These are phyloP conservation scores for Colletotrichum sp. DNA, from an alignment of 2,329 filamentous ascomycete genomes.

Conservation along the genomic window DNA sequence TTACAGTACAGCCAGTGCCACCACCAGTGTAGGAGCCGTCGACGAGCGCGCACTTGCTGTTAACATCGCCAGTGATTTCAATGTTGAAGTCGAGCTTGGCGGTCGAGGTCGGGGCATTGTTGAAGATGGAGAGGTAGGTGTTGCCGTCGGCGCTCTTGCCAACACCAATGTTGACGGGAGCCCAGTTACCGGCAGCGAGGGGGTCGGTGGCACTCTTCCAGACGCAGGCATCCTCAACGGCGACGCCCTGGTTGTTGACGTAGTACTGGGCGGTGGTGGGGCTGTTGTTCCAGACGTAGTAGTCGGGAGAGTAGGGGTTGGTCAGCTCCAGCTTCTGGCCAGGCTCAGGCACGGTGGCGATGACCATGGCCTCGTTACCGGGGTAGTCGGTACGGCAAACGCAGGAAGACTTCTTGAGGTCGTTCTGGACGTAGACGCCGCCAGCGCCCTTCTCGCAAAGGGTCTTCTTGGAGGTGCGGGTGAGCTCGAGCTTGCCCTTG, in stretches of 20 bases:
- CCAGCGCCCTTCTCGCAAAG: conserved; percentile 79
- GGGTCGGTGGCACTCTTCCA: conserved; percentile 65
- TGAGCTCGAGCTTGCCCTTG: conserved; percentile 76
- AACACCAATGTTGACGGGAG: conserved; percentile 85
- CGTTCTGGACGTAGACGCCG: conserved; percentile 77
- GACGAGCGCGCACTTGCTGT: conserved; percentile 66
- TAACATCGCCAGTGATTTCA: conserved; percentile 71
- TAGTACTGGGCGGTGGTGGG: conserved; percentile 94
- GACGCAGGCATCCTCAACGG: conserved; percentile 71
- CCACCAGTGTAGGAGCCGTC: conserved; percentile 66
- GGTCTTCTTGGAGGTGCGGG: conserved; percentile 67
- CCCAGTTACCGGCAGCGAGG: conserved; percentile 78
- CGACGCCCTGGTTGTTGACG: conserved; percentile 81
- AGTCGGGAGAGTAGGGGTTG: conserved; percentile 73
- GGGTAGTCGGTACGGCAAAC: conserved; percentile 98
- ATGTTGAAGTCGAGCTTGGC: conserved; percentile 80
- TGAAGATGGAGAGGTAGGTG: conserved; percentile 85
- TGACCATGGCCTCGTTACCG: conserved; percentile 85
- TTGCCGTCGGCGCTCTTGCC: conserved; percentile 67
- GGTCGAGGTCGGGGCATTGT: conserved; percentile 77
- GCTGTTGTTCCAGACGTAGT: conserved; percentile 79
- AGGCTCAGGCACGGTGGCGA: conserved; percentile 70
- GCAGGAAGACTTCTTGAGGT: conserved; percentile 67
- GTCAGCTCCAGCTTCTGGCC: conserved; percentile 69
- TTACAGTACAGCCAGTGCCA: conserved; percentile 79